Conservation (phyloP, 2,329 filamentous ascomycete genomes). For the Claviceps spartinae region DNA sequence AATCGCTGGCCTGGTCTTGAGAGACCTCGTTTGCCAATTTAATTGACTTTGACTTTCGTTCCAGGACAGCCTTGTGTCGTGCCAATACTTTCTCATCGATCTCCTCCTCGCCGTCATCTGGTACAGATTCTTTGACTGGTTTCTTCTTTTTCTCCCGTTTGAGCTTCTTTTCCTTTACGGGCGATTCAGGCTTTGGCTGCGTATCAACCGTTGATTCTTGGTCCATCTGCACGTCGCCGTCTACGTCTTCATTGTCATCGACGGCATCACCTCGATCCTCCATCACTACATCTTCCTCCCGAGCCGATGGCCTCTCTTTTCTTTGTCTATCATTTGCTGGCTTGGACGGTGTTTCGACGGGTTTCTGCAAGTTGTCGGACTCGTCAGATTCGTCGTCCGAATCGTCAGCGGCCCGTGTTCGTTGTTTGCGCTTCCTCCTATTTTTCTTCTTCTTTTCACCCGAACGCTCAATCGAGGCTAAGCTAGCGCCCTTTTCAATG, state of each 20-base stretch:
- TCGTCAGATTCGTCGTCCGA: slow-evolving; percentile 5
- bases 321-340: neutral
- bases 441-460: slow-evolving; percentile 15
- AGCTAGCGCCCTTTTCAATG: slow-evolving; percentile 7
- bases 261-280: neutral
- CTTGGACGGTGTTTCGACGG: neutral
- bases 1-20: slow-evolving; percentile 15
- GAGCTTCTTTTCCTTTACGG: neutral
- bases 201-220: neutral
- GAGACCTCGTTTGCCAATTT: slow-evolving; percentile 31
- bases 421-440: slow-evolving; percentile 22
- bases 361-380: slow-evolving; percentile 9
- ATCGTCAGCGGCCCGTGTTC: slow-evolving; percentile 16
- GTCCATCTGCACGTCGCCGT: slow-evolving; percentile 1
- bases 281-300: neutral
- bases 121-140: slow-evolving; percentile 10
- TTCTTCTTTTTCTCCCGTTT: slow-evolving; percentile 15
- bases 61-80: slow-evolving; percentile 37
- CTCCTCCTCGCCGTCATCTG: slow-evolving; percentile 10
- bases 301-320: neutral
- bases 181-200: neutral
- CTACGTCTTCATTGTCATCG: neutral
- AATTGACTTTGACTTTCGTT: slow-evolving; percentile 42
- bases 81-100: slow-evolving; percentile 17
- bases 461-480: neutral